A percentile compares a stretch with the other conserved stretches of the same genome.
Evolutionary conservation across 345 rosid genomes (phyloP).

Genomic region (Euphorbia lathyris): DNA sequence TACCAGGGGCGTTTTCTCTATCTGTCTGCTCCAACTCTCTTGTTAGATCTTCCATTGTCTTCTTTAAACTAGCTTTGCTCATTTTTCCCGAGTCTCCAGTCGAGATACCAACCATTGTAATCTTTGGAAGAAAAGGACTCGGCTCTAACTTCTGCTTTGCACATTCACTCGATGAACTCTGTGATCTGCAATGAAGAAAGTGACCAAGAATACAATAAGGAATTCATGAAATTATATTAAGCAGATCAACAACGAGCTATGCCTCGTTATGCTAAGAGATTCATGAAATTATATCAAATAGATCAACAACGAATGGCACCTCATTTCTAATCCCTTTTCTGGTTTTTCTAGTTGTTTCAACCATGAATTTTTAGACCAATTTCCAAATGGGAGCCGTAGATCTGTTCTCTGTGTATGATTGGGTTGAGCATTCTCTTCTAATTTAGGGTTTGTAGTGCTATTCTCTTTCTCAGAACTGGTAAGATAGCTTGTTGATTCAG

Average conservation of each 20-base stretch:
- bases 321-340: slow-evolving; percentile 30
- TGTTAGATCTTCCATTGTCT: slow-evolving; percentile 75
- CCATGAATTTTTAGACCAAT: slow-evolving; percentile 58
- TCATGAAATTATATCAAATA: not conserved
- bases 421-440: slow-evolving; percentile 29
- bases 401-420: slow-evolving; percentile 36
- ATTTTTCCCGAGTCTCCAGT: slow-evolving; percentile 70
- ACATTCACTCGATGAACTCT: slow-evolving; percentile 28
- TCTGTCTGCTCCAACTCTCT: slow-evolving; percentile 71
- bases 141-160: slow-evolving; percentile 35
- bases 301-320: slow-evolving; percentile 28
- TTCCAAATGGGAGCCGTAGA: slow-evolving; percentile 56
- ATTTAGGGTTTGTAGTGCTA: slow-evolving; percentile 33
- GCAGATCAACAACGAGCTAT: not conserved
- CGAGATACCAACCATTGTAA: slow-evolving; percentile 96
- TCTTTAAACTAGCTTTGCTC: slow-evolving; percentile 76
- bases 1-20: slow-evolving; percentile 38
- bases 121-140: slow-evolving; percentile 90
- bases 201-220: slow-evolving; percentile 3
- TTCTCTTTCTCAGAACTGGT: slow-evolving; percentile 33
- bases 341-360: slow-evolving; percentile 33
- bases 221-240: not conserved
- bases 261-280: not conserved
- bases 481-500: slow-evolving; percentile 35
- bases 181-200: slow-evolving; percentile 27